Percentiles rank a stretch among this genome's conserved stretches.
Conservation (phyloP, 192 early-diverging fungal species). For the Umbelopsis sp. region DNA sequence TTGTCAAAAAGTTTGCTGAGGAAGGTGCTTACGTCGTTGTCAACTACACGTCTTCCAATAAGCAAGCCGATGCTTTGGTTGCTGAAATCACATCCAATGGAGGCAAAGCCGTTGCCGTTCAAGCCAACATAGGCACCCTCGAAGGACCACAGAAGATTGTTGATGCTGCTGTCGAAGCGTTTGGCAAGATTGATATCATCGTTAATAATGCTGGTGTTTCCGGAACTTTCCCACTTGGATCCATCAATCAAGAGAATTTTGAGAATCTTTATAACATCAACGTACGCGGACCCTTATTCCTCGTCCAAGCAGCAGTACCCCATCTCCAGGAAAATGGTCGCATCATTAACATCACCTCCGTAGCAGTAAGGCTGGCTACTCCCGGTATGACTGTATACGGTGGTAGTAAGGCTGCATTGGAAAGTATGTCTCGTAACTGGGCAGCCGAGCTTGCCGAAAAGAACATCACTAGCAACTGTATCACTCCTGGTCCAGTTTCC, state of each 20-base stretch:
- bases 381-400: not conserved
- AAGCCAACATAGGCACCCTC: slow-evolving; percentile 1
- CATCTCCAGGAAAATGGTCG: slow-evolving; percentile 39
- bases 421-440: slow-evolving; percentile 34
- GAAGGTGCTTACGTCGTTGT: slow-evolving; percentile 18
- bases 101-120: slow-evolving; percentile 18
- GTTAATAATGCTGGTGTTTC: slow-evolving; percentile 48
- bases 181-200: slow-evolving; percentile 41
- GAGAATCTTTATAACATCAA: slow-evolving; percentile 35
- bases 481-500: slow-evolving; percentile 82
- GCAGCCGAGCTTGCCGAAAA: slow-evolving; percentile 71
- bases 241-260: slow-evolving; percentile 33
- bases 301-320: slow-evolving; percentile 34
- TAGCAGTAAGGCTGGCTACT: not conserved
- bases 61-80: not conserved
- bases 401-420: slow-evolving; percentile 21
- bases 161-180: slow-evolving; percentile 19
- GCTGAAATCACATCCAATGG: not conserved
- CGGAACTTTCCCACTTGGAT: not conserved
- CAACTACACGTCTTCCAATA: slow-evolving; percentile 5
- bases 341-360: slow-evolving; percentile 45
- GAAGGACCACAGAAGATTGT: slow-evolving; percentile 16
- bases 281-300: slow-evolving; percentile 39
- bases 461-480: slow-evolving; percentile 69
- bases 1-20: not conserved